Evolutionary conservation across 345 rosid genomes (phyloP).

Genomic region (Salix dunnii): DNA sequence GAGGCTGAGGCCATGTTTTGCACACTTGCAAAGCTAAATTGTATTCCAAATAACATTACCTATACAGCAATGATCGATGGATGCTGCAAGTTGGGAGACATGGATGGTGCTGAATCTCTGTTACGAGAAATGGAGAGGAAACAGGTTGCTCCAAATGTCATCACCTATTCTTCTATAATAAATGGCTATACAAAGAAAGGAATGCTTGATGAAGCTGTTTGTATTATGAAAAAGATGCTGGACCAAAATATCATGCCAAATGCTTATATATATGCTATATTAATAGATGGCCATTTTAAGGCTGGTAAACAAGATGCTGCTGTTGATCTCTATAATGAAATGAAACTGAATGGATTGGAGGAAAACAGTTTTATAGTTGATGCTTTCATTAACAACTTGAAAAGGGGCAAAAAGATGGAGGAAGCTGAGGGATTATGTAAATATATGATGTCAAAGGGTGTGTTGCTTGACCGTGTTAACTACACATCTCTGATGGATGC

Average conservation of each 20-base stretch:
- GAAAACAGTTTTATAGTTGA: constrained; percentile 59
- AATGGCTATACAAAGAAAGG: constrained; percentile 69
- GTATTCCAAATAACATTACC: constrained; percentile 51
- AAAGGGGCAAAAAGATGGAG: constrained; percentile 53
- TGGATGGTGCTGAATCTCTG: constrained; percentile 48
- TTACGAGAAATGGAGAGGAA: constrained; percentile 58
- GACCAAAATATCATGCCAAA: constrained; percentile 49
- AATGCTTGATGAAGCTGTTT: constrained; percentile 63
- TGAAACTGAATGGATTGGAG: constrained; percentile 54
- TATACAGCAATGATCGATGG: constrained; percentile 77
- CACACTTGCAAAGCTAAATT: constrained; percentile 41
- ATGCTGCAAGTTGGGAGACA: constrained; percentile 63
- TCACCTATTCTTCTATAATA: constrained; percentile 66
- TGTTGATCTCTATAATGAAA: constrained; percentile 56
- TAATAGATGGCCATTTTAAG: constrained; percentile 75
- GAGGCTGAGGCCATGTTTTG: constrained; percentile 59
- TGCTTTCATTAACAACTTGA: constrained; percentile 59
- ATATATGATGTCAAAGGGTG: constrained; percentile 52
- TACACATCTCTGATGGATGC: constrained; percentile 91
- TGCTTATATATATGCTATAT: constrained; percentile 46
- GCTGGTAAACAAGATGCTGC: constrained; percentile 54
- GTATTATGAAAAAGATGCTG: constrained; percentile 52
- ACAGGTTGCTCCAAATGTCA: constrained; percentile 45
- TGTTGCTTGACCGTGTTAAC: constrained; percentile 62
- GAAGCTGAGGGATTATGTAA: constrained; percentile 47